Conservation (phyloP, 768 basidiomycete species). For the Clitopilus hobsonii region DNA sequence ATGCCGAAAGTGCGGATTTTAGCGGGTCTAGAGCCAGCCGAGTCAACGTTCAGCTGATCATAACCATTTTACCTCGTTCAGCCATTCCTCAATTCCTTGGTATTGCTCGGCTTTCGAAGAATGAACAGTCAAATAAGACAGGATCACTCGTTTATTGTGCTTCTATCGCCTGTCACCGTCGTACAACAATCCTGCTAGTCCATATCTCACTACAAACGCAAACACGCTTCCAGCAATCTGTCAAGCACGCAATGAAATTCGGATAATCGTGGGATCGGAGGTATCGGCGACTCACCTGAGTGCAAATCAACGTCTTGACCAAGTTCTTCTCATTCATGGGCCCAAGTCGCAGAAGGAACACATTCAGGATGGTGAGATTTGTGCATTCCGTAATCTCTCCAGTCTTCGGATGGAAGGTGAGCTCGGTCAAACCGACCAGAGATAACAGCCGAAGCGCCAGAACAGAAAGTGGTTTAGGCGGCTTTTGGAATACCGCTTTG, state of each 20-base stretch:
- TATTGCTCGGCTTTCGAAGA: not conserved
- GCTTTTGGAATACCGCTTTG: slow-evolving; percentile 51
- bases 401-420: slow-evolving; percentile 50
- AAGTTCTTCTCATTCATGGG: slow-evolving; percentile 83
- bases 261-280: not conserved
- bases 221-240: slow-evolving; percentile 71
- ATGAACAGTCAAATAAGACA: not conserved
- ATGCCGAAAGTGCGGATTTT: not conserved
- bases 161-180: slow-evolving; percentile 81
- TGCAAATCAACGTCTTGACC: slow-evolving; percentile 63
- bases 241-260: not conserved
- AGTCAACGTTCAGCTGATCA: not conserved
- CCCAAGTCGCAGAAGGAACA: slow-evolving; percentile 74
- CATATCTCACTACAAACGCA: slow-evolving; percentile 88
- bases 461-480: slow-evolving; percentile 50
- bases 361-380: slow-evolving; percentile 90
- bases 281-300: slow-evolving; percentile 51
- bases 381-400: slow-evolving; percentile 66
- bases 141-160: slow-evolving; percentile 6
- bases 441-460: slow-evolving; percentile 58
- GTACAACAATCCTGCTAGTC: slow-evolving; percentile 83
- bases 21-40: not conserved
- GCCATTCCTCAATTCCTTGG: too few relatives aligned
- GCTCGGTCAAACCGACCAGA: slow-evolving; percentile 58
- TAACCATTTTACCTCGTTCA: too few relatives aligned